Evolutionary conservation across 257 asterid genomes (phyloP).

Genomic region (Petunia axillaris): DNA sequence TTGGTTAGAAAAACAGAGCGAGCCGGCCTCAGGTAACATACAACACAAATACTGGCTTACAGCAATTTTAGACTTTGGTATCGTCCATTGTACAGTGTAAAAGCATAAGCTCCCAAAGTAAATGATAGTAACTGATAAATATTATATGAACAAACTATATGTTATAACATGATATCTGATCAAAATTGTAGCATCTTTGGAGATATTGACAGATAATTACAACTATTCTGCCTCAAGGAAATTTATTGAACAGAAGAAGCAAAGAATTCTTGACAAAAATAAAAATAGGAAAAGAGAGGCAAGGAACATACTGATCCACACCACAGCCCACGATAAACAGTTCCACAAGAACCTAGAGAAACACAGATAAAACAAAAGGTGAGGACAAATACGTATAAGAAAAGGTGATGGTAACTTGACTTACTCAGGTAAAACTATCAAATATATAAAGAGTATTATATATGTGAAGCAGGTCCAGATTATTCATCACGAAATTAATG

Average conservation of each 20-base stretch:
- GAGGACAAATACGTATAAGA: slow-evolving; percentile 29
- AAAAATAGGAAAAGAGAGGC: slow-evolving; percentile 43
- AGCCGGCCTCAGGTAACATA: not conserved
- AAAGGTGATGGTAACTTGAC: not conserved
- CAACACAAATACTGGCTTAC: not conserved
- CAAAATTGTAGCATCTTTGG: not conserved
- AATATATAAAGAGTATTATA: slow-evolving; percentile 3
- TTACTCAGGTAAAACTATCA: not conserved
- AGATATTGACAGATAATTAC: not conserved
- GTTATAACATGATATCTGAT: not conserved
- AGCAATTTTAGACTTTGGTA: slow-evolving; percentile 2
- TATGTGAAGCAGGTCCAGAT: not conserved
- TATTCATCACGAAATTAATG: not conserved
- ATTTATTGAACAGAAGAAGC: not conserved
- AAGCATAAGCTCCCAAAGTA: not conserved
- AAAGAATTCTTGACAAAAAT: not conserved
- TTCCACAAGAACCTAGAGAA: slow-evolving; percentile 90
- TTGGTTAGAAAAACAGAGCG: not conserved
- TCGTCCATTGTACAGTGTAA: not conserved
- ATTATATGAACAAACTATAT: slow-evolving; percentile 35
- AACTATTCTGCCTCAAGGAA: not conserved
- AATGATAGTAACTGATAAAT: not conserved
- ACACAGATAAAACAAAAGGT: slow-evolving; percentile 31
- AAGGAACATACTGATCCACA: slow-evolving; percentile 91
- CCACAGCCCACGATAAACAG: slow-evolving; percentile 96